phyloP scores from a whole-genome alignment of 495 filamentous ascomycete genomes.

The Lindgomyces ingoldianus region DNA sequence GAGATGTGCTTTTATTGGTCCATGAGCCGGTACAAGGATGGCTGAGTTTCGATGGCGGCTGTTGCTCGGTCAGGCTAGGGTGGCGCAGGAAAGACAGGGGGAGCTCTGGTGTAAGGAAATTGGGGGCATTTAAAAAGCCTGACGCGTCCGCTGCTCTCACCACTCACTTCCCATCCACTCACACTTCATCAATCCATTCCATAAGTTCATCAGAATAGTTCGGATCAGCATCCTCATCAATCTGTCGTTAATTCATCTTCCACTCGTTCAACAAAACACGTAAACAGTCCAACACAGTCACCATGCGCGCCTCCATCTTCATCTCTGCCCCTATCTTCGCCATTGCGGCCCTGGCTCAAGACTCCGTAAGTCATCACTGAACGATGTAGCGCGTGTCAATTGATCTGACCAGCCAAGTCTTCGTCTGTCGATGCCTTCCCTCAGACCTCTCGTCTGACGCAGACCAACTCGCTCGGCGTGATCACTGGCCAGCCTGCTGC shows the following conservation, averaged over 20 bases:
- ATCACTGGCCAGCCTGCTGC: constrained; percentile 51
- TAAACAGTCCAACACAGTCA: constrained; percentile 30
- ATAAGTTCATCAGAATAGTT: neutral
- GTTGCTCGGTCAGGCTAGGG: constrained; percentile 5
- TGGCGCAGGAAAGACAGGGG: constrained; percentile 12
- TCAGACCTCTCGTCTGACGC: constrained; percentile 49
- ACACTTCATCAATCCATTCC: neutral
- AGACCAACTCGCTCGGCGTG: constrained; percentile 59
- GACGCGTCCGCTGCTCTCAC: constrained; percentile 4
- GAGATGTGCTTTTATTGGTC: neutral
- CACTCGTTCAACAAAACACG: constrained; percentile 1
- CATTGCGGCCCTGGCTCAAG: constrained; percentile 37
- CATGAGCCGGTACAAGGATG: neutral
- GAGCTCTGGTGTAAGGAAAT: neutral
- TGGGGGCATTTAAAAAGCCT: neutral
- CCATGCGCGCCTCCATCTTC: constrained; percentile 44
- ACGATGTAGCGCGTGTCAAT: neutral
- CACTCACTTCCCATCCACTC: neutral
- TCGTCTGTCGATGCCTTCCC: constrained; percentile 44
- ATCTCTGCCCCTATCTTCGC: constrained; percentile 39
- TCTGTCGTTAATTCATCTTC: constrained; percentile 13
- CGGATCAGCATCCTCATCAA: neutral
- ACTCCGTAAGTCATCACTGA: constrained; percentile 10
- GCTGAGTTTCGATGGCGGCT: neutral
- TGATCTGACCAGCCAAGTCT: constrained; percentile 8